These are phyloP conservation scores for Pecoramyces ruminantium DNA, from an alignment of 192 early-diverging fungal species.

Conservation along the genomic window DNA sequence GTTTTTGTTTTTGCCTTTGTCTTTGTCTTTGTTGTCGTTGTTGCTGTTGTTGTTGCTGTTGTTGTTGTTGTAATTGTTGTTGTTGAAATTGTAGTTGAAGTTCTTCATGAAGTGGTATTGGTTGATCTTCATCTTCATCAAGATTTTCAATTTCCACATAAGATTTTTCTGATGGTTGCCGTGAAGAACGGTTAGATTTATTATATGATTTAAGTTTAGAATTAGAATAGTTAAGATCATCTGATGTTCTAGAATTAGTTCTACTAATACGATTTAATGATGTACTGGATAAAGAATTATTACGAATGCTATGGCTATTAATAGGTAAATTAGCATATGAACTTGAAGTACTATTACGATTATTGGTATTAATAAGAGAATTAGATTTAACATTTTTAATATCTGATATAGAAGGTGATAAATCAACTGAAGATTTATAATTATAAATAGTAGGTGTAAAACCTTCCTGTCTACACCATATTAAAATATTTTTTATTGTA, in stretches of 20 bases:
- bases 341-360: too few relatives aligned
- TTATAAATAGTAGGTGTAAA: conserved; percentile 14
- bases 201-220: neutral
- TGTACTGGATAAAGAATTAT: neutral
- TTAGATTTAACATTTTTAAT: neutral
- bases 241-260: neutral
- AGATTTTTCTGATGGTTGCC: neutral
- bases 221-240: neutral
- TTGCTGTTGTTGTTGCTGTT: too few relatives aligned
- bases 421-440: neutral
- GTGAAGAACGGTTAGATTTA: neutral
- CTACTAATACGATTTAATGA: neutral
- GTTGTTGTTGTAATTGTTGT: too few relatives aligned
- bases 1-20: neutral
- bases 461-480: conserved; percentile 20
- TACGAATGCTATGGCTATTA: too few relatives aligned
- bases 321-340: too few relatives aligned
- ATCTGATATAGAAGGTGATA: neutral
- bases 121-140: neutral
- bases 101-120: too few relatives aligned
- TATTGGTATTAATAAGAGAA: neutral
- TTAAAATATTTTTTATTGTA: conserved; percentile 17
- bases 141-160: neutral
- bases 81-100: too few relatives aligned
- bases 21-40: too few relatives aligned